Conservation (phyloP, 805 yeast species). For the Cephaloascus fragrans region DNA sequence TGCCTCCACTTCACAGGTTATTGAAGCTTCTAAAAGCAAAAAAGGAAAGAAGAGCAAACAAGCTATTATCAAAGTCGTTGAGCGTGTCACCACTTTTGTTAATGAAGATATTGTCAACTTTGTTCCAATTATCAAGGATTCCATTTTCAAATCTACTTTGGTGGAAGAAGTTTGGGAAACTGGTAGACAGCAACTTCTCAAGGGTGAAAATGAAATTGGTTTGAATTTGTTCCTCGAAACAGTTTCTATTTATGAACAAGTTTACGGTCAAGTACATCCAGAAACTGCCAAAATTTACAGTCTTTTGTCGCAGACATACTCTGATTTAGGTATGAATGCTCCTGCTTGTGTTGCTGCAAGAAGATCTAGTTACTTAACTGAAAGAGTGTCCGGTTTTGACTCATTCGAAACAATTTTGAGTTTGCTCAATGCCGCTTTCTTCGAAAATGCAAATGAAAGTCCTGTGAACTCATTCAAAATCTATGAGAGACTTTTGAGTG, state of each 20-base stretch:
- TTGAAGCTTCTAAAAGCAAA: conserved; percentile 18
- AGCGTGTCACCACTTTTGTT: conserved; percentile 33
- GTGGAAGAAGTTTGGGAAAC: conserved; percentile 71
- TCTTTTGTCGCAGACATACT: conserved; percentile 55
- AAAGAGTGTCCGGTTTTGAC: conserved; percentile 76
- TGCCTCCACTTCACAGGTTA: conserved; percentile 5
- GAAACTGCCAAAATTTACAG: conserved; percentile 67
- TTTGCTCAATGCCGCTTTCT: conserved; percentile 63
- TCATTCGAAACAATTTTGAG: conserved; percentile 66
- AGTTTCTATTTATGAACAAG: conserved; percentile 66
- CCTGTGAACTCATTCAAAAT: conserved; percentile 52
- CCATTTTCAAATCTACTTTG: conserved; percentile 54
- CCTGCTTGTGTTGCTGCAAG: conserved; percentile 60
- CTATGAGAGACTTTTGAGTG: conserved; percentile 47
- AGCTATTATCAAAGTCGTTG: conserved; percentile 5
- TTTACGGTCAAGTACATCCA: conserved; percentile 72
- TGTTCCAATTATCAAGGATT: conserved; percentile 67
- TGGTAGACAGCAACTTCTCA: conserved; percentile 35
- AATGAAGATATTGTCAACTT: conserved; percentile 58
- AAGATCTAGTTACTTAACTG: conserved; percentile 62
- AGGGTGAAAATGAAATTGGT: conserved; percentile 44
- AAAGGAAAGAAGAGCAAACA: conserved; percentile 10
- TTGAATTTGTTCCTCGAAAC: conserved; percentile 60
- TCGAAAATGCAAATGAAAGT: conserved; percentile 54
- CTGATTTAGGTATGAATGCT: conserved; percentile 42